Percentiles rank a stretch among this genome's conserved stretches.
phyloP scores from a whole-genome alignment of 108 stramenopile genomes.

The Cyclotella choctawhatcheeana region DNA sequence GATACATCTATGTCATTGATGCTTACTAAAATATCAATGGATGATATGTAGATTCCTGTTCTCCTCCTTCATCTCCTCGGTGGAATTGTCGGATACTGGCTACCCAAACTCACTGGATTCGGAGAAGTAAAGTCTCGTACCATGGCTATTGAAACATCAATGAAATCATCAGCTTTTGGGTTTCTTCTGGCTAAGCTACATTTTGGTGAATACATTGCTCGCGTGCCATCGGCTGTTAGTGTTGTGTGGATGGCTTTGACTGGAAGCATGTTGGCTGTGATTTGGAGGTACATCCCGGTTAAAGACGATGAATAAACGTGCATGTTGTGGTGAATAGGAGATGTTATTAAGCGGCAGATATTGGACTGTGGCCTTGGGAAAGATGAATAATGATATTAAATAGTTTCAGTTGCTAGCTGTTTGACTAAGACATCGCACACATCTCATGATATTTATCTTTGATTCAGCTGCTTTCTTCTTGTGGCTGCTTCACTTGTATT shows the following conservation, averaged over 20 bases:
- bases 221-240: constrained; percentile 96
- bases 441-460: too few species aligned
- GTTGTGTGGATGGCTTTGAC: constrained; percentile 99
- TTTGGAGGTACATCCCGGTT: constrained; percentile 97
- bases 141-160: constrained; percentile 98
- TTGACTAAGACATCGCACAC: too few species aligned
- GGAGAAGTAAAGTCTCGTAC: constrained; percentile 92
- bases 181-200: constrained; percentile 98
- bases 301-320: constrained; percentile 62
- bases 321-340: too few species aligned
- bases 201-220: constrained; percentile 92
- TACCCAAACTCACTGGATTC: constrained; percentile 87
- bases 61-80: constrained; percentile 94
- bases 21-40: too few species aligned
- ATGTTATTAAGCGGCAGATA: too few species aligned
- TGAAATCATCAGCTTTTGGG: constrained; percentile 98
- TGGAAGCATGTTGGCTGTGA: constrained; percentile 90
- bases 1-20: too few species aligned
- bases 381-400: too few species aligned
- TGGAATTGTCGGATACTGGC: constrained; percentile 89
- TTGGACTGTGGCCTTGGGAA: too few species aligned
- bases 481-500: too few species aligned
- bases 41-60: constrained; percentile 88
- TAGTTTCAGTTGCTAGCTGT: too few species aligned
- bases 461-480: too few species aligned